A percentile compares a stretch with the other conserved stretches of the same genome.
phyloP scores from a whole-genome alignment of 345 rosid species.

The Limnanthes douglasii region DNA sequence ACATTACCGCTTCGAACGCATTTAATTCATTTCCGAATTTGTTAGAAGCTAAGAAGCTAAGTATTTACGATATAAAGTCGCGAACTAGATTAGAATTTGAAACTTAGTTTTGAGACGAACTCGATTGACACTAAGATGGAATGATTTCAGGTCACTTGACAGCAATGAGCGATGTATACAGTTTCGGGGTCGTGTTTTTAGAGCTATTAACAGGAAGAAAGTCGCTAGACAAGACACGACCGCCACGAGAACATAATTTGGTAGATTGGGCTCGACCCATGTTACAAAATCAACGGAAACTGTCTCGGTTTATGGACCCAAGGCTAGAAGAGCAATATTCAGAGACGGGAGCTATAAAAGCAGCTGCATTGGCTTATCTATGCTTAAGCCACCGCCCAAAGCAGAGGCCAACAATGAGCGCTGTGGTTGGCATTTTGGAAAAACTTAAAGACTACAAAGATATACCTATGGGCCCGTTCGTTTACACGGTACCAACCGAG shows the following conservation, averaged over 20 bases:
- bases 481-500: conserved; percentile 40
- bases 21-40: no score
- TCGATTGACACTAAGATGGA: no score
- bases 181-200: conserved; percentile 50
- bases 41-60: neutral
- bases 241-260: conserved; percentile 39
- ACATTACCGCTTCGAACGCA: conserved; percentile 1
- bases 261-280: conserved; percentile 64
- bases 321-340: conserved; percentile 88
- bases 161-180: conserved; percentile 54
- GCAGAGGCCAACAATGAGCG: conserved; percentile 55
- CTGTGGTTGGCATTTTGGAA: conserved; percentile 43
- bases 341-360: conserved; percentile 59
- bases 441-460: conserved; percentile 48
- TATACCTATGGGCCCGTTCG: conserved; percentile 42
- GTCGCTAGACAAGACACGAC: conserved; percentile 45
- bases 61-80: no score
- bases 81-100: no score
- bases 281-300: conserved; percentile 48
- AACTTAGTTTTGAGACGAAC: no score
- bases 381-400: conserved; percentile 76
- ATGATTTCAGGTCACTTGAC: conserved; percentile 59
- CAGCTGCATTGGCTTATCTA: conserved; percentile 63
- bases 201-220: conserved; percentile 53
- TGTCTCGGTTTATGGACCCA: conserved; percentile 65